Conservation (phyloP, 75 land plant genomes). For the Pinus taeda region DNA sequence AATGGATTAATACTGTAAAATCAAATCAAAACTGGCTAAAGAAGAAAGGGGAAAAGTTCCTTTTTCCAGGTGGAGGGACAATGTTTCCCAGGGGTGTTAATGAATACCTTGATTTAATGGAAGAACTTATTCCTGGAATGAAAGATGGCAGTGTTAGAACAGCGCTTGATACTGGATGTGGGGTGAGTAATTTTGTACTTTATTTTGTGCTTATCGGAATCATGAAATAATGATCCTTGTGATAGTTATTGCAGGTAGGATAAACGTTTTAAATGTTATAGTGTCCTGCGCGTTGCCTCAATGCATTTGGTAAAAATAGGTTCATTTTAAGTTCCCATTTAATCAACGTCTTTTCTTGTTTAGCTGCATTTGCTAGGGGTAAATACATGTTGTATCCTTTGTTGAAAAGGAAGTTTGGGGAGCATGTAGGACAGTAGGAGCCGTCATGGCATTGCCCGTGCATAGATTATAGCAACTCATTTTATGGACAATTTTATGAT, state of each 20-base stretch:
- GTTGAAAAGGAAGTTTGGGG: background rate
- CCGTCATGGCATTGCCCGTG: background rate
- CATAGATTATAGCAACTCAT: background rate
- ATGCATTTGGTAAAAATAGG: background rate
- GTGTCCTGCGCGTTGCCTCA: too few species aligned
- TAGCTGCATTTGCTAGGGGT: background rate
- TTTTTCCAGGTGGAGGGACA: conserved; percentile 30
- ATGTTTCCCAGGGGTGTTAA: conserved; percentile 28
- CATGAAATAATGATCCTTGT: background rate
- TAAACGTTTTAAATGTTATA: background rate
- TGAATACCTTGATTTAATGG: conserved; percentile 22
- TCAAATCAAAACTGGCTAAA: conserved; percentile 25
- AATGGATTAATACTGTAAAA: conserved; percentile 27
- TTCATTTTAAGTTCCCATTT: background rate
- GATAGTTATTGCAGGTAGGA: background rate
- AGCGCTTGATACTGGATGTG: conserved; percentile 31
- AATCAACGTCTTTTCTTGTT: background rate
- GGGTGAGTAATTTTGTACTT: conserved; percentile 12
- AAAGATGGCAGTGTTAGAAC: conserved; percentile 31
- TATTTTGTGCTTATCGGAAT: background rate
- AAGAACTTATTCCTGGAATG: conserved; percentile 29
- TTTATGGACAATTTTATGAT: background rate
- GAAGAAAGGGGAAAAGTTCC: conserved; percentile 29
- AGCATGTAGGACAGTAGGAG: background rate
- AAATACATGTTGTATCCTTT: background rate